Percentiles rank a stretch among this genome's conserved stretches.
Conservation (phyloP, 345 rosid genomes). For the Leavenworthia alabamica region DNA sequence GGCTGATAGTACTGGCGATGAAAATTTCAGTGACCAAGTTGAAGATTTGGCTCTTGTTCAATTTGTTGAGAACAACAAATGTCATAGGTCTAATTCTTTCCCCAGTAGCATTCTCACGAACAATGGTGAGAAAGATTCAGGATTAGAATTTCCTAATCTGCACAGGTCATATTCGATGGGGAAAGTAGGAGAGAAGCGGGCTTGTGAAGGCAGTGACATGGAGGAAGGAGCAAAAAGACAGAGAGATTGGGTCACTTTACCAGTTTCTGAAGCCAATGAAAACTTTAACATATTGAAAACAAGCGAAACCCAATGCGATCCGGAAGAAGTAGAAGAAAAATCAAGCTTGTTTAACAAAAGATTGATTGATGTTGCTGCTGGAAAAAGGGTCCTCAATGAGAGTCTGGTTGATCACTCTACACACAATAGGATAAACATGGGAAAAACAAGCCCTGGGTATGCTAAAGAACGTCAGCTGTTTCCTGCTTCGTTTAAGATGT, state of each 20-base stretch:
- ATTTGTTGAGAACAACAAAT: slow-evolving; percentile 39
- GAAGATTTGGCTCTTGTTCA: slow-evolving; percentile 33
- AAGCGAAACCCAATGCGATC: slow-evolving; percentile 23
- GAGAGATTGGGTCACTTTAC: slow-evolving; percentile 59
- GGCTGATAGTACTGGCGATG: slow-evolving; percentile 34
- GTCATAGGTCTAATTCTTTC: slow-evolving; percentile 58
- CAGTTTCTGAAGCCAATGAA: slow-evolving; percentile 32
- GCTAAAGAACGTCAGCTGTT: slow-evolving; percentile 70
- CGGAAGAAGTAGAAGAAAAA: slow-evolving; percentile 32
- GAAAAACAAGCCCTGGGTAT: slow-evolving; percentile 36
- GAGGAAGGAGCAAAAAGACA: slow-evolving; percentile 51
- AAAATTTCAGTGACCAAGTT: slow-evolving; percentile 32
- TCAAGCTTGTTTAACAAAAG: slow-evolving; percentile 24
- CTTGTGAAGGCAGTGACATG: slow-evolving; percentile 42
- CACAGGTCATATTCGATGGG: slow-evolving; percentile 47
- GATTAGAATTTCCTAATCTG: slow-evolving; percentile 34
- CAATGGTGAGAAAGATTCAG: slow-evolving; percentile 38
- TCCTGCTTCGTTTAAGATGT: slow-evolving; percentile 80
- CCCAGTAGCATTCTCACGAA: slow-evolving; percentile 39
- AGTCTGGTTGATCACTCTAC: slow-evolving; percentile 29
- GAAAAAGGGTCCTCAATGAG: slow-evolving; percentile 21
- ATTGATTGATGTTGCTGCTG: slow-evolving; percentile 21
- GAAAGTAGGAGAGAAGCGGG: slow-evolving; percentile 66
- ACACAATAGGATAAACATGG: slow-evolving; percentile 24
- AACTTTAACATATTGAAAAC: slow-evolving; percentile 29